Evolutionary conservation across 306 rosid genomes (phyloP), one percentile per base, ranked within the genome.

Genomic region (Phaseolus lunatus): DNA sequence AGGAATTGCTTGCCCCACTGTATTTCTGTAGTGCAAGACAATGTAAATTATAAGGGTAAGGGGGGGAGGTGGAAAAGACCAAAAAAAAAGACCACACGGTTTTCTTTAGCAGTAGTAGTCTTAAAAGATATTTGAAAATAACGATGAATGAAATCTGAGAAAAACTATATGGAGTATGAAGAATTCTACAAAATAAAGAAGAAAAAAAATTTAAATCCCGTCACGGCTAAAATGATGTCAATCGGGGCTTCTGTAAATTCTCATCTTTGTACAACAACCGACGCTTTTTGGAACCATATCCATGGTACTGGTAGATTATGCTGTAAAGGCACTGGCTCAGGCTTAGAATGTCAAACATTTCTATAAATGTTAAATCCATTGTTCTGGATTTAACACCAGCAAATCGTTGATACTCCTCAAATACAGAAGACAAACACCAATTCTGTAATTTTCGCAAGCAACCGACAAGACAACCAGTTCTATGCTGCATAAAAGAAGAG

Each of bases 271-370:
- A 87, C 78, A 90, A 16, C 83, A 95, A 89, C 57, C 97, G 63
- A 75, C 94, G 90, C 89, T 90, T 95, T 82, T 76, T 92, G 4
- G 94, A 89, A 64, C 91, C 90, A 44, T 89, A 89, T 54, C 98
- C 96, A 80, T 95, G 99, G 85, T 95, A 89, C 86, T 85, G 93
- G 86, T 88, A 95, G 84, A 92, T 87, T 53, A 92, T 88, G 90
- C 96, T 95, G 97, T 88, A 88, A 68, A 92, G 94, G 83, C 97
- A 95, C 78, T 92, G 96, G 78, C 96, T 88, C 86, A 95, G 86
- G 73, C 65, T 73, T 61, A 63, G 0, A 14, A 75, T 64, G 68
- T 95, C 91, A 77, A 92, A 95, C 49, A 63, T 63, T 82, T 95
- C 91, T 13, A 95, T 89, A 44, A 95, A 95, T 59, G 77, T 87